Evolutionary conservation across 176 grass and related monocot species (phyloP), one percentile per base, ranked within the genome.

Genomic region (Cenchrus fungigraminus): DNA sequence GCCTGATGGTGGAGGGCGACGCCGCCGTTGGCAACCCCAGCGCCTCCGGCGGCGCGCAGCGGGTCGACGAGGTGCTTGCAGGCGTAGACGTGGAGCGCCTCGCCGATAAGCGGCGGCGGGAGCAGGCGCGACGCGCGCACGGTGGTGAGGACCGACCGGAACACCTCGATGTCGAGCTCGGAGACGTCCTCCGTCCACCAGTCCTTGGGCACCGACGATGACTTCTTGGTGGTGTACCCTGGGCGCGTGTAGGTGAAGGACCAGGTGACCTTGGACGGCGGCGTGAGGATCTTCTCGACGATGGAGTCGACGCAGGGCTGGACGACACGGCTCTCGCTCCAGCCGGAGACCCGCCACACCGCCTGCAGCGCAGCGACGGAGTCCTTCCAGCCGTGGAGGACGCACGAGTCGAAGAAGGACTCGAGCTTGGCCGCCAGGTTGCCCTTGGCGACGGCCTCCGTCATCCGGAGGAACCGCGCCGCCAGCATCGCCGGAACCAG

Each of bases 171-270:
- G 73, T 98, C 91, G 6, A 98, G 87, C 64, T 95, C 93, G n/a
- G 96, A 95, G 15, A 98, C 51, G 76, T 98, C 96, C 92, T 98
- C 96, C 14, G 96, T 98, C 93, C 93, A 98, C 96, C 96, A 98
- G 63, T 98, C 96, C 85, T 89, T 98, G 53, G 96, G 96, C 22
- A 89, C 91, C 9, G 93, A 89, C 60, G 76, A 86, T 60, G 86
- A 85, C 64, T 80, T 29, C 56, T 81, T 87, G 85, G 66, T 90
- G 1, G 45, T 65, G 89, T 90, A 94, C 51, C 91, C 96, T 15
- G 93, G 93, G 52, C 96, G 83, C 0, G 93, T 98, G 84, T 98
- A 98, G 0, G 91, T 95, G 40, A 92, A 98, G 13, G 96, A 98
- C 96, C 96, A 98, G 9, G 80, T 55, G 29, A 98, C 93, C 89